phyloP scores from a whole-genome alignment of 2,329 filamentous ascomycete genomes.

The Cladorrhinum sp. region DNA sequence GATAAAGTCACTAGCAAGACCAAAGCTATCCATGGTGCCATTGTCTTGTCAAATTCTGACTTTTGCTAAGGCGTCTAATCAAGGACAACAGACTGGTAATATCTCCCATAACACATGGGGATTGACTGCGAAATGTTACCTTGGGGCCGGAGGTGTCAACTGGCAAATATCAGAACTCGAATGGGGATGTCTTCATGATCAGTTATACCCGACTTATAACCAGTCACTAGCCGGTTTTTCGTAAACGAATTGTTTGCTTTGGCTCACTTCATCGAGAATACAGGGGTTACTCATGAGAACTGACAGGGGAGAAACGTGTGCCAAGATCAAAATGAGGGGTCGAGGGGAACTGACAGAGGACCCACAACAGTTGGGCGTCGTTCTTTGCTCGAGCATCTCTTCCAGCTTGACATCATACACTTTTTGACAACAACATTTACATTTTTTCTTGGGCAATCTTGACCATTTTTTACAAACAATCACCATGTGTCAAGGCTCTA shows the following conservation, averaged over 20 bases:
- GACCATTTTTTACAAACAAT: background rate
- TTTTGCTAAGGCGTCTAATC: background rate
- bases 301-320: background rate
- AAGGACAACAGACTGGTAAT: background rate
- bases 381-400: background rate
- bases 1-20: background rate
- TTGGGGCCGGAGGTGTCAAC: too few species aligned
- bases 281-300: background rate
- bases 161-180: too few species aligned
- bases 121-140: background rate
- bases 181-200: too few species aligned
- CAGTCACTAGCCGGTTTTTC: background rate
- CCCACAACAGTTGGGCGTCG: background rate
- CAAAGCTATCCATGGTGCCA: background rate
- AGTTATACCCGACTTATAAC: too few species aligned
- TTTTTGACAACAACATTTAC: background rate
- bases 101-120: background rate
- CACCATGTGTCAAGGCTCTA: constrained; percentile 20
- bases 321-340: background rate
- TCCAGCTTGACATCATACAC: background rate
- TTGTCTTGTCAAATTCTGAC: background rate
- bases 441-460: background rate
- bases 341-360: background rate
- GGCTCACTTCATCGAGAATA: background rate
- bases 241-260: too few species aligned